Conservation (phyloP, 2,329 filamentous ascomycete species). For the Sclerotinia trifoliorum region DNA sequence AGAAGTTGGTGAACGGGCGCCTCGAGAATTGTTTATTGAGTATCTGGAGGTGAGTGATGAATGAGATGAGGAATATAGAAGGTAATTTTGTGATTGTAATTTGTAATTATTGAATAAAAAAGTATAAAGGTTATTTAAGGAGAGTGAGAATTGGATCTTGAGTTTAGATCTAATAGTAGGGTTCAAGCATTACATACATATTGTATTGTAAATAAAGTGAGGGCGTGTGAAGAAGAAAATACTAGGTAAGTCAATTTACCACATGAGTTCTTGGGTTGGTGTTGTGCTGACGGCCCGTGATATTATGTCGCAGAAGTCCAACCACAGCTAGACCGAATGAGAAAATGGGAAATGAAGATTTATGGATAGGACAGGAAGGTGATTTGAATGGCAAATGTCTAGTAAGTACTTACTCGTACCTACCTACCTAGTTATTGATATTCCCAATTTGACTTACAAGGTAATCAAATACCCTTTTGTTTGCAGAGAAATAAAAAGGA, state of each 20-base stretch:
- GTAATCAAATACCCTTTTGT: neutral
- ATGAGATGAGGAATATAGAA: neutral
- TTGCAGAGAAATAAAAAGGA: neutral
- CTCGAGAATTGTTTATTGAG: slow-evolving; percentile 2
- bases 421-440: neutral
- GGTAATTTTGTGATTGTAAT: neutral
- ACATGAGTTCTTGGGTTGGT: neutral
- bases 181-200: slow-evolving; percentile 22
- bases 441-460: neutral
- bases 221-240: neutral
- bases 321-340: neutral
- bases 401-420: too few relatives aligned
- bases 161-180: slow-evolving; percentile 12
- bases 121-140: neutral
- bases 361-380: neutral
- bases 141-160: slow-evolving; percentile 17
- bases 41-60: neutral
- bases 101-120: slow-evolving; percentile 5
- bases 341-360: slow-evolving; percentile 7
- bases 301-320: neutral
- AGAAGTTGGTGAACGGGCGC: neutral
- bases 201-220: neutral
- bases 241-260: neutral
- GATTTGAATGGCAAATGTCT: neutral
- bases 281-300: neutral